A percentile compares a stretch with the other conserved stretches of the same genome.
Evolutionary conservation across 495 filamentous ascomycete genomes (phyloP).

Genomic region (Articulospora tetracladia): DNA sequence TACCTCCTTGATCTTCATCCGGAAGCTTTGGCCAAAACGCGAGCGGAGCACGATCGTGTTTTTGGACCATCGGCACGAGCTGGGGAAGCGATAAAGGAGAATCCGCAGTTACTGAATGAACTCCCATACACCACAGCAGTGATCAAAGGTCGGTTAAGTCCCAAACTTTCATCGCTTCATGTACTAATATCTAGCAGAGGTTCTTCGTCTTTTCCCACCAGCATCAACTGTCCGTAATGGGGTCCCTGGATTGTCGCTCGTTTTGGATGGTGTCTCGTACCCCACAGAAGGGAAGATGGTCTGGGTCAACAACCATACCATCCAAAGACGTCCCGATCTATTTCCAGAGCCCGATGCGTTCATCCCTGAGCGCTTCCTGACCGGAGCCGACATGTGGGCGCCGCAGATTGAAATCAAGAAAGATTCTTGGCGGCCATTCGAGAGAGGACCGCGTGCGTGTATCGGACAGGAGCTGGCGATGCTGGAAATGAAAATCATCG

Average conservation of each 20-base stretch:
- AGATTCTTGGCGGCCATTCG: slow-evolving; percentile 49
- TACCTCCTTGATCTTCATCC: slow-evolving; percentile 30
- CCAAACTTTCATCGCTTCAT: no score
- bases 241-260: not conserved
- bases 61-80: slow-evolving; percentile 23
- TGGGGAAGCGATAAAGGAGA: slow-evolving; percentile 19
- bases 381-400: slow-evolving; percentile 25
- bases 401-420: slow-evolving; percentile 31
- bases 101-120: slow-evolving; percentile 32
- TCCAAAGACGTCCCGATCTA: slow-evolving; percentile 31
- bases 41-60: slow-evolving; percentile 32
- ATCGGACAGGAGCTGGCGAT: slow-evolving; percentile 51
- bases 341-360: slow-evolving; percentile 38
- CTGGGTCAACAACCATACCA: slow-evolving; percentile 29
- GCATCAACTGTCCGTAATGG: slow-evolving; percentile 20
- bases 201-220: slow-evolving; percentile 35
- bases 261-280: slow-evolving; percentile 16
- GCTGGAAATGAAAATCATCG: slow-evolving; percentile 40
- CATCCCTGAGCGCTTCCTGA: slow-evolving; percentile 41
- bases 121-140: slow-evolving; percentile 39
- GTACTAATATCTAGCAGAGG: slow-evolving; percentile 24
- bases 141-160: slow-evolving; percentile 30
- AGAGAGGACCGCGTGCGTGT: slow-evolving; percentile 47
- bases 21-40: slow-evolving; percentile 18
- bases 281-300: slow-evolving; percentile 28